A percentile compares a stretch with the other conserved stretches of the same genome.
Evolutionary conservation across 495 filamentous ascomycete genomes (phyloP).

Genomic region (Penicillium dipodomyicola): DNA sequence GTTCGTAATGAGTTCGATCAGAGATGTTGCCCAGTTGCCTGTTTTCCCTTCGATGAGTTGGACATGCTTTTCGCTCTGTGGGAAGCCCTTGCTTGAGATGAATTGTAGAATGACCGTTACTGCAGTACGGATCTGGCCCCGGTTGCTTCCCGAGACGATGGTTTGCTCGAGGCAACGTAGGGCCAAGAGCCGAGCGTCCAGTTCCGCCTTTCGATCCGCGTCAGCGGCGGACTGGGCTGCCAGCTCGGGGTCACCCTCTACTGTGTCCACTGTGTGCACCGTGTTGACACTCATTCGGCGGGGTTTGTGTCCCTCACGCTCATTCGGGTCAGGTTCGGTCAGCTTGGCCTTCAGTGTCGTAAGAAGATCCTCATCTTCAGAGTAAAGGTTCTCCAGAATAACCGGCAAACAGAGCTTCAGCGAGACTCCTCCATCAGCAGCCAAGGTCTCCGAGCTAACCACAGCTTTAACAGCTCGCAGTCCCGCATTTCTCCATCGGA

Average conservation of each 20-base stretch:
- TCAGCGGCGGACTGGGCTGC: slow-evolving; percentile 75
- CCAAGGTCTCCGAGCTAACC: slow-evolving; percentile 72
- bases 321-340: slow-evolving; percentile 60
- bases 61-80: slow-evolving; percentile 22
- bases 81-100: slow-evolving; percentile 56
- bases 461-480: slow-evolving; percentile 75
- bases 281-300: slow-evolving; percentile 77
- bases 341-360: slow-evolving; percentile 58
- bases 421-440: slow-evolving; percentile 69
- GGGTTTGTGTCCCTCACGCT: slow-evolving; percentile 55
- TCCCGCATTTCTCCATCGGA: slow-evolving; percentile 80
- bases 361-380: slow-evolving; percentile 67
- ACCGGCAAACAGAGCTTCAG: slow-evolving; percentile 74
- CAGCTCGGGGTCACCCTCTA: slow-evolving; percentile 65
- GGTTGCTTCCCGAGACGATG: slow-evolving; percentile 67
- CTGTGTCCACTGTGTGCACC: slow-evolving; percentile 65
- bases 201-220: slow-evolving; percentile 79
- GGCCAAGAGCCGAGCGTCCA: slow-evolving; percentile 79
- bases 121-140: slow-evolving; percentile 71
- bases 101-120: slow-evolving; percentile 69
- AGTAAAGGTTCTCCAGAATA: slow-evolving; percentile 80
- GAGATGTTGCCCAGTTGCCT: slow-evolving; percentile 71
- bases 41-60: slow-evolving; percentile 33
- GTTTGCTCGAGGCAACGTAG: slow-evolving; percentile 79
- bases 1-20: slow-evolving; percentile 71